phyloP scores from a whole-genome alignment of 139 green algal species.

The Asterochloris erici region DNA sequence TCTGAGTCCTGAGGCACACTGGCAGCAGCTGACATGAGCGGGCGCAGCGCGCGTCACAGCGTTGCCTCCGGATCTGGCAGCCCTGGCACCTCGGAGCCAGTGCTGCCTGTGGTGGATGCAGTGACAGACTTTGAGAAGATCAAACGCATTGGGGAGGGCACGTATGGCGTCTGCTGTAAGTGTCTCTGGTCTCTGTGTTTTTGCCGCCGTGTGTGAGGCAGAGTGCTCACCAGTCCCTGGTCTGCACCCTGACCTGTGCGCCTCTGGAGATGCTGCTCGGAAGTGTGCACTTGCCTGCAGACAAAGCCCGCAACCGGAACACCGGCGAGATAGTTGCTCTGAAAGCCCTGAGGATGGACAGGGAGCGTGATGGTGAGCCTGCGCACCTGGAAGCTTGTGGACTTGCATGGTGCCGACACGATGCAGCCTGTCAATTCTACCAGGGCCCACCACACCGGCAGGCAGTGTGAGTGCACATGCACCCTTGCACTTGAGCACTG shows the following conservation, averaged over 20 bases:
- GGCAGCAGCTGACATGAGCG: neutral
- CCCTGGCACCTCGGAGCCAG: neutral
- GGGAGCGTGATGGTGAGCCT: slow-evolving; percentile 33
- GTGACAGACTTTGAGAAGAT: slow-evolving; percentile 71
- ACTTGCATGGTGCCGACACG: no score
- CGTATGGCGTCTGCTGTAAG: slow-evolving; percentile 69
- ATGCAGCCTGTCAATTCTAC: no score
- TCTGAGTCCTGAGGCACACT: no score
- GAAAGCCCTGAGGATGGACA: slow-evolving; percentile 69
- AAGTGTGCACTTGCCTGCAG: slow-evolving; percentile 10
- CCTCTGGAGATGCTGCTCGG: neutral
- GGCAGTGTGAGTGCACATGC: no score
- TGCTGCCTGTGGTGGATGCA: slow-evolving; percentile 44
- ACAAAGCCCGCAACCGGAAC: slow-evolving; percentile 56
- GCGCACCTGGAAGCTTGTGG: neutral
- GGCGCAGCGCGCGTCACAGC: no score
- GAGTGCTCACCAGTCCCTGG: no score
- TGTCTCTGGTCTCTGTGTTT: neutral
- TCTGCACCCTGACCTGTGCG: neutral
- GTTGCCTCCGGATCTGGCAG: neutral
- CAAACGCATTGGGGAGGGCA: slow-evolving; percentile 70
- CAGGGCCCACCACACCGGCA: no score
- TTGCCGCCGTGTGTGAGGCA: no score
- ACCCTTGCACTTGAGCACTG: no score
- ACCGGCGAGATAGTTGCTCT: slow-evolving; percentile 75